Percentiles rank a stretch among this genome's conserved stretches.
Evolutionary conservation across 805 yeast genomes (phyloP).

Genomic region (Kockiozyma suomiensis): DNA sequence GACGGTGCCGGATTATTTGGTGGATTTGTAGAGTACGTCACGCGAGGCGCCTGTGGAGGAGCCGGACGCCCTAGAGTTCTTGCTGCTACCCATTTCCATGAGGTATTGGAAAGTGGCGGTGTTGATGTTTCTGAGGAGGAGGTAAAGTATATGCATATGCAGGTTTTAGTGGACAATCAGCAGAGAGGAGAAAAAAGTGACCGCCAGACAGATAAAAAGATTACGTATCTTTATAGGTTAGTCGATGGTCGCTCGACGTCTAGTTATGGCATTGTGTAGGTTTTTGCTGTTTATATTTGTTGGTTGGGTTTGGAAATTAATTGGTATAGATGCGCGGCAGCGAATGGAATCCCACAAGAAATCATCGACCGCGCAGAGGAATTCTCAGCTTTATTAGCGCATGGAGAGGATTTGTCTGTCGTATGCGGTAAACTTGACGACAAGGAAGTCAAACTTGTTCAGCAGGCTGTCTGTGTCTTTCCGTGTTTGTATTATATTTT

Average conservation of each 20-base stretch:
- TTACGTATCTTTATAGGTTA: conserved; percentile 22
- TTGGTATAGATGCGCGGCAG: conserved; percentile 46
- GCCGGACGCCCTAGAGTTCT: conserved; percentile 40
- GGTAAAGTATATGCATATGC: conserved; percentile 45
- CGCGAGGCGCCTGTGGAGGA: neutral
- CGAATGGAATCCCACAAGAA: conserved; percentile 43
- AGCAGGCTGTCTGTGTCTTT: conserved; percentile 19
- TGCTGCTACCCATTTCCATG: conserved; percentile 52
- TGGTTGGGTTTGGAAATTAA: too few relatives aligned
- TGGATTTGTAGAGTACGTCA: conserved; percentile 42
- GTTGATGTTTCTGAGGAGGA: conserved; percentile 25
- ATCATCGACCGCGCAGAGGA: conserved; percentile 44
- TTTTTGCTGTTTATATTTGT: too few relatives aligned
- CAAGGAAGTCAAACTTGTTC: conserved; percentile 31
- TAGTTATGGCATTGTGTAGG: conserved; percentile 25
- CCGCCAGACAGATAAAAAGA: conserved; percentile 18
- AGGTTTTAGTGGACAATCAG: conserved; percentile 37
- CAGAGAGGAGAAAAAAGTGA: neutral
- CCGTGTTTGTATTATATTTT: neutral
- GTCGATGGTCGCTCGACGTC: conserved; percentile 24
- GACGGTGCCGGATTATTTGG: conserved; percentile 52
- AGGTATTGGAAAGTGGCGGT: conserved; percentile 11
- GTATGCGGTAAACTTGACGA: conserved; percentile 28
- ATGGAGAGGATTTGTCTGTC: conserved; percentile 35
- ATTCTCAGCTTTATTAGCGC: conserved; percentile 34